phyloP scores from a whole-genome alignment of 2,329 filamentous ascomycete genomes.

The Neonectria ditissima region DNA sequence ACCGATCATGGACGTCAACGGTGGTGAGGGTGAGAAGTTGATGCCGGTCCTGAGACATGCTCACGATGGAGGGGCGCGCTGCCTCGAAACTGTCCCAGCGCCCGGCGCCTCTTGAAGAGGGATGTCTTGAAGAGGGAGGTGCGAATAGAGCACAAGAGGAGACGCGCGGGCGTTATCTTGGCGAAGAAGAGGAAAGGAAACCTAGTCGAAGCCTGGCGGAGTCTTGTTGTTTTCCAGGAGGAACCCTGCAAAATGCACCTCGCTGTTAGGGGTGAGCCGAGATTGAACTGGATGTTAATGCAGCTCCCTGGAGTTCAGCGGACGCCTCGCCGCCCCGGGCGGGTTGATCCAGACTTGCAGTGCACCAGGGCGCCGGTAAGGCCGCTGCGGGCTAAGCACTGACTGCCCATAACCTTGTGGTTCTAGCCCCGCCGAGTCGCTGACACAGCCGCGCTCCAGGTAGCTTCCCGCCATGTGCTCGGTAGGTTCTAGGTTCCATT shows the following conservation, averaged over 20 bases:
- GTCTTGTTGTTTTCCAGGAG: constrained; percentile 19
- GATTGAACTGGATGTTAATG: neutral
- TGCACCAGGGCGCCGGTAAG: neutral
- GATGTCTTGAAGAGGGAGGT: neutral
- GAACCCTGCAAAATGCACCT: constrained; percentile 11
- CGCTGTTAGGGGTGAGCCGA: constrained; percentile 12
- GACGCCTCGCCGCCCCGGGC: neutral
- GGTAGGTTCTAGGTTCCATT: neutral
- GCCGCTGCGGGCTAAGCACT: neutral
- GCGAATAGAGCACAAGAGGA: constrained; percentile 8
- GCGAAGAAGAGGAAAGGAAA: constrained; percentile 3
- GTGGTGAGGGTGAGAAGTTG: neutral
- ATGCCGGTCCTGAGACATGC: neutral
- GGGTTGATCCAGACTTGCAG: neutral
- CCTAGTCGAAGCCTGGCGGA: constrained; percentile 1
- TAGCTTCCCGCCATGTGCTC: neutral
- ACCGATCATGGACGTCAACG: constrained; percentile 1
- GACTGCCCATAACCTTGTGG: too few species aligned
- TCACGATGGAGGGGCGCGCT: constrained; percentile 2
- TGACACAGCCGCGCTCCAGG: too few species aligned
- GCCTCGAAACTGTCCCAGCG: constrained; percentile 9
- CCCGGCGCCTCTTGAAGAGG: constrained; percentile 9
- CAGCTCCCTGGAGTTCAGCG: neutral
- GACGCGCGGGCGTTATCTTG: neutral
- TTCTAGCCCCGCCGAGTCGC: too few species aligned